These are phyloP conservation scores for Septoria linicola DNA, from an alignment of 2,329 filamentous ascomycete genomes.

Conservation along the genomic window DNA sequence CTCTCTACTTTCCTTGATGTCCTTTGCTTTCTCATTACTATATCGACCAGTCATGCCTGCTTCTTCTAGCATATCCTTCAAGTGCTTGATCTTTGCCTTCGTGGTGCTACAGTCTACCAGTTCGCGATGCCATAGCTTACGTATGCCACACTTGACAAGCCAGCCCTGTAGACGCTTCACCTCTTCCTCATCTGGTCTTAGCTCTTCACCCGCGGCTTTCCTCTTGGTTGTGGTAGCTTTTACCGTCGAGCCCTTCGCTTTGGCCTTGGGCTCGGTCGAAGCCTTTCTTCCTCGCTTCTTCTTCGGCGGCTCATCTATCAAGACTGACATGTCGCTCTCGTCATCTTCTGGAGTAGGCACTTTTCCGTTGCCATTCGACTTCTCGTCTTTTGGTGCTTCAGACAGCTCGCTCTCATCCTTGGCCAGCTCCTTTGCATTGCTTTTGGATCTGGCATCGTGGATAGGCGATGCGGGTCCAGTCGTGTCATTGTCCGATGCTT, in stretches of 20 bases:
- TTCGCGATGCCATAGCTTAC: conserved; percentile 87
- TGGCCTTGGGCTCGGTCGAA: conserved; percentile 37
- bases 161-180: conserved; percentile 87
- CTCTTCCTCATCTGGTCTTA: conserved; percentile 68
- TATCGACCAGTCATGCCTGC: conserved; percentile 87
- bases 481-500: conserved; percentile 11
- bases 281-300: conserved; percentile 52
- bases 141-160: conserved; percentile 84
- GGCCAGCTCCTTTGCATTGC: conserved; percentile 13
- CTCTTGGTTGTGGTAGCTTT: conserved; percentile 34
- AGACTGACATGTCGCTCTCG: conserved; percentile 66
- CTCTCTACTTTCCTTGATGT: conserved; percentile 86
- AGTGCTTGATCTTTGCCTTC: conserved; percentile 77
- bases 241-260: conserved; percentile 41
- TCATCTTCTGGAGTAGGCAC: conserved; percentile 26
- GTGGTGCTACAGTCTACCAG: conserved; percentile 71
- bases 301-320: conserved; percentile 73
- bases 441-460: conserved; percentile 12
- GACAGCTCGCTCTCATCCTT: conserved; percentile 27
- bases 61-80: conserved; percentile 75
- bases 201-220: conserved; percentile 35
- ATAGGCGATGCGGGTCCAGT: background rate
- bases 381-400: conserved; percentile 22
- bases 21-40: conserved; percentile 75
- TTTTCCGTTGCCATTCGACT: conserved; percentile 20